These are phyloP conservation scores for Trypanosoma boissoni DNA, from an alignment of 208 protist genomes.

Conservation along the genomic window DNA sequence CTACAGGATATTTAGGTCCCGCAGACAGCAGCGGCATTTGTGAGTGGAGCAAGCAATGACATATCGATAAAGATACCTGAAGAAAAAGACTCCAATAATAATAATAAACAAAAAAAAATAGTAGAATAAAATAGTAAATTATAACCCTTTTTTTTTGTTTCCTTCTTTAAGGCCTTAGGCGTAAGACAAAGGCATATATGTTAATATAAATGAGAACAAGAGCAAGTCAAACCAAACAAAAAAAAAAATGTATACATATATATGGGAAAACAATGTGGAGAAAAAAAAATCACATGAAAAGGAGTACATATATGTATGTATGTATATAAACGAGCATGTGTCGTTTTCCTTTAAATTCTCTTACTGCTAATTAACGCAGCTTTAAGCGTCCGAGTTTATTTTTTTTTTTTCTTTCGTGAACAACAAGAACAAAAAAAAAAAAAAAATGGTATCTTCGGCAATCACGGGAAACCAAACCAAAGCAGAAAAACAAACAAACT, in stretches of 20 bases:
- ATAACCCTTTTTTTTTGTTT: conserved; percentile 2
- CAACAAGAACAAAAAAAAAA: conserved; percentile 21
- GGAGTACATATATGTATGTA: conserved; percentile 1
- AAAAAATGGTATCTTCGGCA: not conserved
- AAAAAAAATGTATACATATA: too few relatives aligned
- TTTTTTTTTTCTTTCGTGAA: not conserved
- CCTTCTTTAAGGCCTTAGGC: not conserved
- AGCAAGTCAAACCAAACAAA: not conserved
- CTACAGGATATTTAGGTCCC: conserved; percentile 61
- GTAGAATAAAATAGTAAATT: conserved; percentile 1
- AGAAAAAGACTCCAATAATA: not conserved
- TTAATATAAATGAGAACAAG: not conserved
- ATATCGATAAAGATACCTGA: not conserved
- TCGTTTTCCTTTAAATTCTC: too few relatives aligned
- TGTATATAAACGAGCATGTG: conserved; percentile 4
- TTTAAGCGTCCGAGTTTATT: conserved; percentile 4
- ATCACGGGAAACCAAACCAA: too few relatives aligned
- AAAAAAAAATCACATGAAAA: too few relatives aligned
- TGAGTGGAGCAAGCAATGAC: conserved; percentile 12
- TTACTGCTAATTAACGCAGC: too few relatives aligned
- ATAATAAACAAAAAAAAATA: not conserved
- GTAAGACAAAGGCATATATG: not conserved
- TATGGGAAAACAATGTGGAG: too few relatives aligned
- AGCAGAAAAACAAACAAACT: not conserved
- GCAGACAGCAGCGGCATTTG: conserved; percentile 53